These are phyloP conservation scores for Leccinum griseonigrum DNA, from an alignment of 1,284 basidiomycete species.

Conservation along the genomic window DNA sequence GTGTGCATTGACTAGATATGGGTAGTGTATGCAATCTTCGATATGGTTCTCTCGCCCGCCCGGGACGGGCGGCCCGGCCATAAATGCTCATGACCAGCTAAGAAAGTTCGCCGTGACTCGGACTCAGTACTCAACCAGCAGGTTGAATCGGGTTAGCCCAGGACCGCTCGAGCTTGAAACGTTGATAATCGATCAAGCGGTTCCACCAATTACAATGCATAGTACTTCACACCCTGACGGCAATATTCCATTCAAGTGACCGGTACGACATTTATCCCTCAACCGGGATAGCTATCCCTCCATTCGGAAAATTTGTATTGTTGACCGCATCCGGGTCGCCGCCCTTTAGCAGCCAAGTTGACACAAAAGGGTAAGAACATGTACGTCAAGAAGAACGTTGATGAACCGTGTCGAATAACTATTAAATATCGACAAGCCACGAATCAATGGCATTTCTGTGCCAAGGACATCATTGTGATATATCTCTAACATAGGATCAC, in stretches of 20 bases:
- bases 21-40: background rate
- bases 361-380: constrained; percentile 6
- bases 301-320: constrained; percentile 16
- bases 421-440: constrained; percentile 3
- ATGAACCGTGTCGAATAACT: constrained; percentile 1
- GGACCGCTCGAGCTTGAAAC: background rate
- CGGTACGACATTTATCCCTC: constrained; percentile 2
- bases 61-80: constrained; percentile 12
- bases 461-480: constrained; percentile 1
- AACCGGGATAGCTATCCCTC: background rate
- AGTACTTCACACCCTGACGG: constrained; percentile 2
- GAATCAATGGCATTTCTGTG: background rate
- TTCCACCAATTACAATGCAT: background rate
- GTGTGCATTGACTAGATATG: background rate
- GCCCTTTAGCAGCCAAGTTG: constrained; percentile 2
- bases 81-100: background rate
- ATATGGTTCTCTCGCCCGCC: constrained; percentile 7
- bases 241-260: background rate
- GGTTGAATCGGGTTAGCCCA: background rate
- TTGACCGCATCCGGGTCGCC: constrained; percentile 5
- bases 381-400: constrained; percentile 21
- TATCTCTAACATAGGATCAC: constrained; percentile 25
- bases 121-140: background rate
- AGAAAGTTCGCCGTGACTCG: background rate
- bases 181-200: background rate